phyloP scores from a whole-genome alignment of 306 rosid species.

The Cicer cuneatum region DNA sequence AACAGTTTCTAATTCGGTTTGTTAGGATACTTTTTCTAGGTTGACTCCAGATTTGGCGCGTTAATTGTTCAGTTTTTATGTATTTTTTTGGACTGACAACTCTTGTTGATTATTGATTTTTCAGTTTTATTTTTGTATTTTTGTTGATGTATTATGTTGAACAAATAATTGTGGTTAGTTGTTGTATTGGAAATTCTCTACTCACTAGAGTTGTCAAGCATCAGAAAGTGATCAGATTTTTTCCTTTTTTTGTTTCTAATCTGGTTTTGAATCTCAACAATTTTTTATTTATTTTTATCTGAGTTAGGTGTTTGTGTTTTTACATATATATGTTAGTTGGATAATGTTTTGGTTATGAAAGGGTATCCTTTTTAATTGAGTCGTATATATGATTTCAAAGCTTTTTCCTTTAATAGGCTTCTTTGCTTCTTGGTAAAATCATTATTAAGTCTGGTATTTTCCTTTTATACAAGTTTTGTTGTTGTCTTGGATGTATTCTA shows the following conservation, averaged over 20 bases:
- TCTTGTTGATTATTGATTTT: constrained; percentile 20
- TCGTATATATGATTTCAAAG: not conserved
- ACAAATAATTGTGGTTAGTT: not conserved
- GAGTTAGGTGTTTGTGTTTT: constrained; percentile 9
- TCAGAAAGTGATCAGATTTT: not conserved
- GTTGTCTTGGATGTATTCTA: not conserved
- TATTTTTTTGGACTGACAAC: constrained; percentile 17
- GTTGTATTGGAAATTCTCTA: constrained; percentile 14
- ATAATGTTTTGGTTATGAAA: constrained; percentile 25
- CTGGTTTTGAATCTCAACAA: not conserved
- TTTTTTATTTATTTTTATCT: not conserved
- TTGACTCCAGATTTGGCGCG: constrained; percentile 61
- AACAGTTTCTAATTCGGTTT: constrained; percentile 16
- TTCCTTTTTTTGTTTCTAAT: not conserved
- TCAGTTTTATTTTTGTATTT: constrained; percentile 28
- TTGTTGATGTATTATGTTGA: constrained; percentile 33
- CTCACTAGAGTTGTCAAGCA: not conserved
- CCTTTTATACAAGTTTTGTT: not conserved
- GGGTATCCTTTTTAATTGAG: constrained; percentile 22
- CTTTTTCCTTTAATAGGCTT: constrained; percentile 6
- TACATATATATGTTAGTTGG: not conserved
- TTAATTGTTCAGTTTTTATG: constrained; percentile 48
- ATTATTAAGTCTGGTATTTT: not conserved
- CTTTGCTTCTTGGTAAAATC: constrained; percentile 33
- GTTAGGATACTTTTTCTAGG: constrained; percentile 45